These are phyloP conservation scores for Magnusiomyces paraingens DNA, from an alignment of 1,139 yeast genomes.

Conservation along the genomic window DNA sequence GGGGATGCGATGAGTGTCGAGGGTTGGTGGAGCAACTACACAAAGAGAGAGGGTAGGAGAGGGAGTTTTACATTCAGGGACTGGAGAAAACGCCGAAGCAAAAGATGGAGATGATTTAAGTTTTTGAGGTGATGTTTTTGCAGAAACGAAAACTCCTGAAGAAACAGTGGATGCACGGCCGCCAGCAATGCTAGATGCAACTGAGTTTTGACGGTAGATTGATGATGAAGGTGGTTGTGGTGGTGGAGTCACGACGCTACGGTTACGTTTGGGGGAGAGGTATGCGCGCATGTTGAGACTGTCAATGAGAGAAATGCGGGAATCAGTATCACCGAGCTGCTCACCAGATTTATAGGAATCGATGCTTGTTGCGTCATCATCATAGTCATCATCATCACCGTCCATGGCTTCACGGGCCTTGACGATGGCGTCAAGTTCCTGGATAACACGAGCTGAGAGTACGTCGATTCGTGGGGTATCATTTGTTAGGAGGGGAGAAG, in stretches of 20 bases:
- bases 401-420: background rate
- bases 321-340: background rate
- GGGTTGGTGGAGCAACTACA: background rate
- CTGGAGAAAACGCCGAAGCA: no score
- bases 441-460: constrained; percentile 70
- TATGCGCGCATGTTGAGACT: constrained; percentile 9
- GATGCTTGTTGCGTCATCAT: background rate
- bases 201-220: constrained; percentile 5
- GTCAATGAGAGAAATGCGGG: constrained; percentile 13
- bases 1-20: no score
- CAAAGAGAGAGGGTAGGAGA: background rate
- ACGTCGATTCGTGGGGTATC: constrained; percentile 55
- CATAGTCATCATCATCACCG: background rate
- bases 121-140: no score
- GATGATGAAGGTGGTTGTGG: background rate
- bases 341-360: background rate
- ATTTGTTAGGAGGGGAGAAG: no score
- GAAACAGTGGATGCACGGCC: no score
- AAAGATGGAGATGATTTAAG: no score
- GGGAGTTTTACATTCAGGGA: background rate
- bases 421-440: constrained; percentile 48
- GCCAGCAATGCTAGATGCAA: no score
- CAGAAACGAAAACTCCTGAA: no score
- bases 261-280: background rate
- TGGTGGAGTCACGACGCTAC: background rate